phyloP scores from a whole-genome alignment of 768 basidiomycete genomes.

The Trametes cubensis region DNA sequence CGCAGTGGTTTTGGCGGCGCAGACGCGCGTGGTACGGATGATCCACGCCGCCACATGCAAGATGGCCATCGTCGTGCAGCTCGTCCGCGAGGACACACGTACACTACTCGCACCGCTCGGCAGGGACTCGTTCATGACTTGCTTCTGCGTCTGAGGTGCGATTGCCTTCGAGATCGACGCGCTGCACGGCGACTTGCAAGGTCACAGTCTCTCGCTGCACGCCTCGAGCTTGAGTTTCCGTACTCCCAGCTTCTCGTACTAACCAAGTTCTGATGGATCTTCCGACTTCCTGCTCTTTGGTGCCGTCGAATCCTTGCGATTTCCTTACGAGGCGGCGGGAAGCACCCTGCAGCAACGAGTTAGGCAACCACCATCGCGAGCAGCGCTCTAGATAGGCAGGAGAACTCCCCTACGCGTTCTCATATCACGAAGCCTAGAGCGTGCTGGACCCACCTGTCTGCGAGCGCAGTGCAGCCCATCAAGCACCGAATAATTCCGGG shows the following conservation, averaged over 20 bases:
- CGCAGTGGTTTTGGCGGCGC: not conserved
- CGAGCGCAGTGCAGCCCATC: conserved; percentile 1
- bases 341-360: conserved; percentile 5
- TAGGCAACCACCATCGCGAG: conserved; percentile 2
- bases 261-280: conserved; percentile 1
- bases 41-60: not conserved
- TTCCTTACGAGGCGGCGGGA: not conserved
- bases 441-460: conserved; percentile 12
- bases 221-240: too few species aligned
- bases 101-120: too few species aligned
- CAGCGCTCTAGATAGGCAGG: conserved; percentile 14
- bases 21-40: not conserved
- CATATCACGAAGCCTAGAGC: conserved; percentile 22
- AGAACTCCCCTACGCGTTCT: conserved; percentile 4
- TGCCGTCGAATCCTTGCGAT: not conserved
- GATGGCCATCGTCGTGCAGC: not conserved
- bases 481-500: conserved; percentile 7
- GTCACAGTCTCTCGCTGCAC: too few species aligned
- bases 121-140: too few species aligned
- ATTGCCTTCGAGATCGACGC: not conserved
- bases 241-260: too few species aligned
- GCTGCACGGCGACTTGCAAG: not conserved
- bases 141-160: not conserved
- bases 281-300: not conserved
- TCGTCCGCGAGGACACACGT: too few species aligned